Evolutionary conservation across 129 eudicot species (phyloP).

Genomic region (Artemisia tridentata): DNA sequence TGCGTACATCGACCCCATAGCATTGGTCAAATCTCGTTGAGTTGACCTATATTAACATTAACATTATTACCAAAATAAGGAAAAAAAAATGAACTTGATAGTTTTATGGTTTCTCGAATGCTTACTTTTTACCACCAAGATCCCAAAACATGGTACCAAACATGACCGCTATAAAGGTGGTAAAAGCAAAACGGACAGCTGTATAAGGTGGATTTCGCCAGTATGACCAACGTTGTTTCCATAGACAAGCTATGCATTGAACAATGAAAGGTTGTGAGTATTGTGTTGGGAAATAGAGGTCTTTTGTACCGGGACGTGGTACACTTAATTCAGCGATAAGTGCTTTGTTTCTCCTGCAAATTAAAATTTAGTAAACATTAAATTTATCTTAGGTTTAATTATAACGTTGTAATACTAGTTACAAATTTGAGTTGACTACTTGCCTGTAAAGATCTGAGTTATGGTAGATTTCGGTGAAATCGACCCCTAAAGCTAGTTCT

Average conservation of each 20-base stretch:
- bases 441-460: slow-evolving; percentile 54
- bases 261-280: slow-evolving; percentile 41
- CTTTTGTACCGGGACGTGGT: slow-evolving; percentile 45
- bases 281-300: slow-evolving; percentile 39
- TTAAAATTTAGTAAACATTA: not conserved
- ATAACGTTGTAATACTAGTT: not conserved
- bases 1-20: slow-evolving; percentile 57
- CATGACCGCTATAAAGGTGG: slow-evolving; percentile 36
- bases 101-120: not conserved
- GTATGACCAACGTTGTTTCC: slow-evolving; percentile 54
- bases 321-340: slow-evolving; percentile 40
- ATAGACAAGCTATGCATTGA: slow-evolving; percentile 48
- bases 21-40: slow-evolving; percentile 38
- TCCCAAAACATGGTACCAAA: slow-evolving; percentile 64
- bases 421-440: not conserved
- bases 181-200: slow-evolving; percentile 41
- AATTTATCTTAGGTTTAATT: not conserved
- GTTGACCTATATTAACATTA: slow-evolving; percentile 20
- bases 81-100: no score
- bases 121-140: slow-evolving; percentile 48
- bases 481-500: slow-evolving; percentile 48
- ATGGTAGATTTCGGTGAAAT: slow-evolving; percentile 48
- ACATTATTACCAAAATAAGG: not conserved
- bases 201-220: slow-evolving; percentile 57
- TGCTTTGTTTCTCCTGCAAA: slow-evolving; percentile 44